These are phyloP conservation scores for Gaultheria prostrata DNA, from an alignment of 148 eudicot genomes.

Conservation along the genomic window DNA sequence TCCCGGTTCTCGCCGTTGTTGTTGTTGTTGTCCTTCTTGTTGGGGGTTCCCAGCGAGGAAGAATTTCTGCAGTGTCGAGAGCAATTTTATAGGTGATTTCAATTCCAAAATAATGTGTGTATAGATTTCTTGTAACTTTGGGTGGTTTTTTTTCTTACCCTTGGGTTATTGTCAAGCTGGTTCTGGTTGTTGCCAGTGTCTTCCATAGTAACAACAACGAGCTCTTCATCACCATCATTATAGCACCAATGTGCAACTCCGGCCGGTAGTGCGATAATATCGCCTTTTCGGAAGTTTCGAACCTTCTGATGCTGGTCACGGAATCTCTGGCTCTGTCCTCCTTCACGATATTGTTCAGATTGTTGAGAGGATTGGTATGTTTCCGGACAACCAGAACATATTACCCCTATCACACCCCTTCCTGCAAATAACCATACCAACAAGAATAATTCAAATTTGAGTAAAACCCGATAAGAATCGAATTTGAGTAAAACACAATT, in stretches of 20 bases:
- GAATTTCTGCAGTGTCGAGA: conserved; percentile 44
- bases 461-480: too few species aligned
- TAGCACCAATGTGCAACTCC: conserved; percentile 76
- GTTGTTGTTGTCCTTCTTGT: conserved; percentile 20
- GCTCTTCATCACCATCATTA: conserved; percentile 57
- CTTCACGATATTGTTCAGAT: background rate
- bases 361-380: conserved; percentile 52
- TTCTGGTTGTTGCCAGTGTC: conserved; percentile 52
- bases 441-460: too few species aligned
- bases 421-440: conserved; percentile 34
- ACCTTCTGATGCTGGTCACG: conserved; percentile 71
- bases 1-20: background rate
- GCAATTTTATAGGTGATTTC: too few species aligned
- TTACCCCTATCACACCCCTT: conserved; percentile 45
- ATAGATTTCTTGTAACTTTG: too few species aligned
- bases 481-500: too few species aligned
- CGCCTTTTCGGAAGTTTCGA: conserved; percentile 49
- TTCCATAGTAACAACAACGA: conserved; percentile 37
- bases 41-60: conserved; percentile 69
- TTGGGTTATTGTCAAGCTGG: conserved; percentile 66
- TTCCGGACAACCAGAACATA: conserved; percentile 73
- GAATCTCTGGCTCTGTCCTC: conserved; percentile 21
- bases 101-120: too few species aligned
- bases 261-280: conserved; percentile 53
- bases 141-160: conserved; percentile 31